Percentiles rank a stretch among this genome's conserved stretches.
Evolutionary conservation across 352 stramenopile genomes (phyloP).

Genomic region (Phytophthora macrochlamydospora): DNA sequence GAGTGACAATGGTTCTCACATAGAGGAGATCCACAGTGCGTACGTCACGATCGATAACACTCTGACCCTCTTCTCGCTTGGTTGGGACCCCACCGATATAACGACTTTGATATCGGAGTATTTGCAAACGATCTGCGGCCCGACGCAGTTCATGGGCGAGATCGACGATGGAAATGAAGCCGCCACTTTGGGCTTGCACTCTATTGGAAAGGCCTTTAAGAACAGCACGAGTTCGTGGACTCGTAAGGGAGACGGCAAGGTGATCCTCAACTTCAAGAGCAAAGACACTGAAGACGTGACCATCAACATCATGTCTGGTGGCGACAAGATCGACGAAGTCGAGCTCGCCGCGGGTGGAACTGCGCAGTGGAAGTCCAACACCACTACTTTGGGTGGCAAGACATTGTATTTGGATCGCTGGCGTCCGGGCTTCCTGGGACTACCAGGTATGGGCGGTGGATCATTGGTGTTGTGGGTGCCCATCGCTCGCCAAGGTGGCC

Average conservation of each 20-base stretch:
- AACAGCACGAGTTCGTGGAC: slow-evolving; percentile 46
- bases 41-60: slow-evolving; percentile 41
- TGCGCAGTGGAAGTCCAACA: slow-evolving; percentile 38
- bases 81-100: slow-evolving; percentile 54
- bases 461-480: slow-evolving; percentile 66
- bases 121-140: slow-evolving; percentile 62
- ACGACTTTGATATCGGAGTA: slow-evolving; percentile 49
- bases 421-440: slow-evolving; percentile 53
- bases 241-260: slow-evolving; percentile 35
- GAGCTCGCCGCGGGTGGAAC: slow-evolving; percentile 37
- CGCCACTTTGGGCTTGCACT: slow-evolving; percentile 41
- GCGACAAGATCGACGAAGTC: slow-evolving; percentile 43
- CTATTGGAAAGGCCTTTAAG: slow-evolving; percentile 47
- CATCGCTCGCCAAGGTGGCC: slow-evolving; percentile 33
- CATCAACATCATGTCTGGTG: slow-evolving; percentile 54
- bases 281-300: slow-evolving; percentile 44
- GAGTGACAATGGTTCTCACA: slow-evolving; percentile 38
- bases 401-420: slow-evolving; percentile 74
- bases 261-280: slow-evolving; percentile 48
- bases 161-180: slow-evolving; percentile 50
- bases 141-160: slow-evolving; percentile 49
- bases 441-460: slow-evolving; percentile 63
- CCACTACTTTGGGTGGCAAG: slow-evolving; percentile 50
- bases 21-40: slow-evolving; percentile 31
- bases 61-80: slow-evolving; percentile 39